Conservation (phyloP, 805 yeast genomes). For the Myxozyma nipponensis region DNA sequence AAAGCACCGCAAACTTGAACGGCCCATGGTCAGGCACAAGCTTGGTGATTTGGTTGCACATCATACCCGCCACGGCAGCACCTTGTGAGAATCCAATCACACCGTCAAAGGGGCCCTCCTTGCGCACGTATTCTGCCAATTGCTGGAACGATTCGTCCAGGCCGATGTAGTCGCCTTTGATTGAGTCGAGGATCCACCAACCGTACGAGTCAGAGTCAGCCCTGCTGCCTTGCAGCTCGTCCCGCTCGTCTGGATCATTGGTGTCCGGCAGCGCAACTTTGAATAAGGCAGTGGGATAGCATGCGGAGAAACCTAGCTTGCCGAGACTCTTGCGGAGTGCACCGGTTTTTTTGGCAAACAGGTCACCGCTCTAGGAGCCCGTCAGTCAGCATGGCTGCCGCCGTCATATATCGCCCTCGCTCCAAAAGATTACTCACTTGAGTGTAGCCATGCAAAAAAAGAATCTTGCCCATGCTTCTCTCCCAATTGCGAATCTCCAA, state of each 20-base stretch:
- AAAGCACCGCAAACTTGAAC: constrained; percentile 70
- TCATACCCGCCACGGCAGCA: constrained; percentile 75
- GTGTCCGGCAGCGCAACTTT: constrained; percentile 72
- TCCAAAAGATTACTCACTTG: constrained; percentile 26
- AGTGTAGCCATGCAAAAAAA: constrained; percentile 86
- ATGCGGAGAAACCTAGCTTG: constrained; percentile 64
- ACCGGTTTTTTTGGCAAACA: constrained; percentile 83
- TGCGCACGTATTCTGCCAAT: constrained; percentile 51
- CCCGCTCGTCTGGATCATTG: constrained; percentile 44
- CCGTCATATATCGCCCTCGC: not conserved
- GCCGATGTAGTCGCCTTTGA: constrained; percentile 35
- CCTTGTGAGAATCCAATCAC: constrained; percentile 93
- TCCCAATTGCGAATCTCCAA: too few species aligned
- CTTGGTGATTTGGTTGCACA: constrained; percentile 56
- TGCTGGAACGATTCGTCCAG: constrained; percentile 47
- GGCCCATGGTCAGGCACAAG: constrained; percentile 50
- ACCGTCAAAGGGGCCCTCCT: constrained; percentile 82
- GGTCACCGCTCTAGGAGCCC: constrained; percentile 70
- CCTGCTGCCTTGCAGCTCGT: constrained; percentile 46
- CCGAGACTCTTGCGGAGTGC: constrained; percentile 73
- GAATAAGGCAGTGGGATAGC: constrained; percentile 80
- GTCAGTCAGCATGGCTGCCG: too few species aligned
- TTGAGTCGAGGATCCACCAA: constrained; percentile 38
- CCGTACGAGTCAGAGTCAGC: constrained; percentile 40
- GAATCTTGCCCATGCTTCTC: constrained; percentile 47